These are phyloP conservation scores for Rhizophagus sp. DNA, from an alignment of 192 early-diverging fungal genomes.

Conservation along the genomic window DNA sequence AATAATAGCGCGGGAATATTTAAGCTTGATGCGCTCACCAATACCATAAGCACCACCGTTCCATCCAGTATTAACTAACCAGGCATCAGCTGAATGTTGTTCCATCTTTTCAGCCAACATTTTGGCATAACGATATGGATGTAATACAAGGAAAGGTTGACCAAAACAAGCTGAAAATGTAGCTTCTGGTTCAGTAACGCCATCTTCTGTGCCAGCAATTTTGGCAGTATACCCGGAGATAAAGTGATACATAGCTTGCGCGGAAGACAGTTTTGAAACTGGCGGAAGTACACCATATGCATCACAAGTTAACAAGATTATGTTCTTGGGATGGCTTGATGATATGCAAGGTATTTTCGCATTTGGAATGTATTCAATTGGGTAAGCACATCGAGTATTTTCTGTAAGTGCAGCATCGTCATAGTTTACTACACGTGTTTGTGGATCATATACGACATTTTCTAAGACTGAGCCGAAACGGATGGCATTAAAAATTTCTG, in stretches of 20 bases:
- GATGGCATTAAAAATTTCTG: slow-evolving; percentile 97
- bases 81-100: slow-evolving; percentile 80
- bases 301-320: slow-evolving; percentile 95
- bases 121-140: slow-evolving; percentile 93
- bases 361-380: slow-evolving; percentile 93
- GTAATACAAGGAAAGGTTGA: slow-evolving; percentile 94
- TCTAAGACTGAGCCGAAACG: slow-evolving; percentile 91
- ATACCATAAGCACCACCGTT: slow-evolving; percentile 89
- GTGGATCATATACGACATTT: slow-evolving; percentile 85
- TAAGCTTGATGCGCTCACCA: slow-evolving; percentile 91
- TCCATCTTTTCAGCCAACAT: slow-evolving; percentile 97
- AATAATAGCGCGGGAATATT: slow-evolving; percentile 96
- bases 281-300: slow-evolving; percentile 97
- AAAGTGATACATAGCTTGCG: slow-evolving; percentile 96
- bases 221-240: slow-evolving; percentile 98
- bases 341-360: slow-evolving; percentile 93
- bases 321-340: slow-evolving; percentile 85
- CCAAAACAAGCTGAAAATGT: slow-evolving; percentile 95
- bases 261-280: slow-evolving; percentile 81
- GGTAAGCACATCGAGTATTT: slow-evolving; percentile 97
- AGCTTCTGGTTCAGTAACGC: slow-evolving; percentile 89
- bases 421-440: slow-evolving; percentile 80
- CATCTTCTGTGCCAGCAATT: slow-evolving; percentile 96
- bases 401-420: slow-evolving; percentile 80
- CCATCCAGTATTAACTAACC: slow-evolving; percentile 98